A percentile compares a stretch with the other conserved stretches of the same genome.
Conservation (phyloP, 2,329 filamentous ascomycete genomes). For the Emmonsiellopsis sp. region DNA sequence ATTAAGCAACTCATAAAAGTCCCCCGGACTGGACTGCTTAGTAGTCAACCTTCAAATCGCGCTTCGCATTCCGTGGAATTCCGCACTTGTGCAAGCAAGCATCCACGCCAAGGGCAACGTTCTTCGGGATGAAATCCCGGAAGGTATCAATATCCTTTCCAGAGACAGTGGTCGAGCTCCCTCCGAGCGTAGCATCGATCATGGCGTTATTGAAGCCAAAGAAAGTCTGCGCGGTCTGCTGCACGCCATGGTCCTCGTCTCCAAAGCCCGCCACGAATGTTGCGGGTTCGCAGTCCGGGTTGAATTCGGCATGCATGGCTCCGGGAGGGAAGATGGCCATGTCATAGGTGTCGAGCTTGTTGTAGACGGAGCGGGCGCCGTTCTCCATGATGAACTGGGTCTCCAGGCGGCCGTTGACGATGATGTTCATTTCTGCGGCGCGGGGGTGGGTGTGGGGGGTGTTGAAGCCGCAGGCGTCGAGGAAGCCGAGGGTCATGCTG, state of each 20-base stretch:
- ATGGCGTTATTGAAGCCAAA: slow-evolving; percentile 41
- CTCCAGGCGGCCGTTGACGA: slow-evolving; percentile 41
- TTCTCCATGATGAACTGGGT: slow-evolving; percentile 48
- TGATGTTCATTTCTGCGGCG: slow-evolving; percentile 45
- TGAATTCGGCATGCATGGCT: slow-evolving; percentile 48
- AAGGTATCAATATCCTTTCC: slow-evolving; percentile 42
- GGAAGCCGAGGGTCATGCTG: slow-evolving; percentile 44
- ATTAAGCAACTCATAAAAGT: too few species aligned
- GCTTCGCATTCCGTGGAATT: not conserved
- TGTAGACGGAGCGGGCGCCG: slow-evolving; percentile 28
- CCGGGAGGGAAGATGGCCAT: slow-evolving; percentile 50
- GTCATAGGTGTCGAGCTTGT: slow-evolving; percentile 35
- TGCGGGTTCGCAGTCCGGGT: slow-evolving; percentile 45
- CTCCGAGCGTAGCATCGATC: slow-evolving; percentile 28
- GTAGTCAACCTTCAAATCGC: not conserved
- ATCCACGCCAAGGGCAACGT: slow-evolving; percentile 46
- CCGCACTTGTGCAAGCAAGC: slow-evolving; percentile 45
- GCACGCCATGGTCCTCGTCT: slow-evolving; percentile 45
- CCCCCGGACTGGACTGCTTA: not conserved
- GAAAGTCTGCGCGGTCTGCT: slow-evolving; percentile 43
- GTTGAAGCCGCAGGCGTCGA: slow-evolving; percentile 48
- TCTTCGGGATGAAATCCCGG: slow-evolving; percentile 37
- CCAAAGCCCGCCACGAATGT: slow-evolving; percentile 45
- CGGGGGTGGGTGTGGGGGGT: slow-evolving; percentile 50
- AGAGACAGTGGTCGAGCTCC: slow-evolving; percentile 36